Evolutionary conservation across 2,329 filamentous ascomycete genomes (phyloP).

Genomic region (Sphaceloma murrayae): DNA sequence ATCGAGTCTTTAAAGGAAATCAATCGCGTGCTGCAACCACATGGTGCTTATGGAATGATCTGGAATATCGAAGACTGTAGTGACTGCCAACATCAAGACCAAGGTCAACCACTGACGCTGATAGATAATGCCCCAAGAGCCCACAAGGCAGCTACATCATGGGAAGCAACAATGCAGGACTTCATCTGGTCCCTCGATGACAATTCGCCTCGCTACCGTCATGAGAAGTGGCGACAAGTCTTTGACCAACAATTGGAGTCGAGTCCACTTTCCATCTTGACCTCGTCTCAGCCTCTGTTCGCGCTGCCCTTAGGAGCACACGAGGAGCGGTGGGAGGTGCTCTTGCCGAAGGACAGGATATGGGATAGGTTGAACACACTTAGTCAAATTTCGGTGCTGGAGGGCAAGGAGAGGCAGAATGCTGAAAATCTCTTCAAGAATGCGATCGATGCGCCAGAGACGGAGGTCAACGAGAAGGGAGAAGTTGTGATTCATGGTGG

Average conservation of each 20-base stretch:
- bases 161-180: constrained; percentile 54
- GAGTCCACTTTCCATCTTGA: constrained; percentile 39
- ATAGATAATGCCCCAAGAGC: constrained; percentile 51
- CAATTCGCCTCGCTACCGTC: constrained; percentile 54
- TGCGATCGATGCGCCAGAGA: constrained; percentile 44
- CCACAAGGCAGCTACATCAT: constrained; percentile 48
- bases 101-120: constrained; percentile 1
- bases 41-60: constrained; percentile 53
- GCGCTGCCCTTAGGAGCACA: constrained; percentile 52
- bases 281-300: constrained; percentile 45
- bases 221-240: constrained; percentile 53
- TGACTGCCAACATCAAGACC: constrained; percentile 21
- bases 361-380: constrained; percentile 58
- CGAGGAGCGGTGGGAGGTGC: constrained; percentile 47
- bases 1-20: constrained; percentile 54
- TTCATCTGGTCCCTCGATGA: constrained; percentile 49
- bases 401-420: constrained; percentile 39
- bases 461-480: constrained; percentile 50
- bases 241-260: constrained; percentile 51
- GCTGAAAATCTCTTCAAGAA: constrained; percentile 45
- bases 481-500: constrained; percentile 55
- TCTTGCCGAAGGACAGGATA: constrained; percentile 49
- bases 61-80: constrained; percentile 67
- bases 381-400: constrained; percentile 55
- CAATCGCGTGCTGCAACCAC: constrained; percentile 54